Evolutionary conservation across 2,329 filamentous ascomycete genomes (phyloP).

Genomic region (Pseudocercospora crystallina): DNA sequence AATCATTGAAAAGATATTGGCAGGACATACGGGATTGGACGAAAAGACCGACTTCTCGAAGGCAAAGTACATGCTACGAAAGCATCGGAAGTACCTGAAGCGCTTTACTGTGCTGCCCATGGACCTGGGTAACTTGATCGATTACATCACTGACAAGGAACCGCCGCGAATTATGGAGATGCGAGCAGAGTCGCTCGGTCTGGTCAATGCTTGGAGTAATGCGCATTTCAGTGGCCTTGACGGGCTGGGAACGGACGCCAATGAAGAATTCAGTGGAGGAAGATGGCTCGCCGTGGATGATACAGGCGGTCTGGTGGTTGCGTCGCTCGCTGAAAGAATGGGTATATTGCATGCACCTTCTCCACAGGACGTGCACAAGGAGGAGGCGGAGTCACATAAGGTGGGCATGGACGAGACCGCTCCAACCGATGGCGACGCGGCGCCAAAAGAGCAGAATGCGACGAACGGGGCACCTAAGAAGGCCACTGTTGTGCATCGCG

Average conservation of each 20-base stretch:
- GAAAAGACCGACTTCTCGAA: constrained; percentile 93
- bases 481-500: constrained; percentile 42
- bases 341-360: constrained; percentile 60
- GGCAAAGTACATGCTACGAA: constrained; percentile 93
- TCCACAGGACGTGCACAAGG: constrained; percentile 26
- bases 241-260: constrained; percentile 9
- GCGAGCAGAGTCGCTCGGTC: constrained; percentile 75
- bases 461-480: background rate
- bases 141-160: constrained; percentile 80
- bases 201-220: constrained; percentile 87
- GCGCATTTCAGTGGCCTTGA: constrained; percentile 68
- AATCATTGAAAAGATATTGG: constrained; percentile 86
- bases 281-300: constrained; percentile 86
- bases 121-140: constrained; percentile 72
- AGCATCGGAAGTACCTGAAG: constrained; percentile 89
- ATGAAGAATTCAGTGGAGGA: constrained; percentile 45
- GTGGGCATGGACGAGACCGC: constrained; percentile 1
- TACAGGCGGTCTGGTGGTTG: constrained; percentile 77
- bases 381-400: constrained; percentile 1
- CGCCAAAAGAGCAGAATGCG: background rate
- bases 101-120: constrained; percentile 83
- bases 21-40: constrained; percentile 84
- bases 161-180: constrained; percentile 79
- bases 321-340: constrained; percentile 85
- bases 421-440: constrained; percentile 1